These are phyloP conservation scores for Ceratonia siliqua DNA, from an alignment of 306 rosid species.

Conservation along the genomic window DNA sequence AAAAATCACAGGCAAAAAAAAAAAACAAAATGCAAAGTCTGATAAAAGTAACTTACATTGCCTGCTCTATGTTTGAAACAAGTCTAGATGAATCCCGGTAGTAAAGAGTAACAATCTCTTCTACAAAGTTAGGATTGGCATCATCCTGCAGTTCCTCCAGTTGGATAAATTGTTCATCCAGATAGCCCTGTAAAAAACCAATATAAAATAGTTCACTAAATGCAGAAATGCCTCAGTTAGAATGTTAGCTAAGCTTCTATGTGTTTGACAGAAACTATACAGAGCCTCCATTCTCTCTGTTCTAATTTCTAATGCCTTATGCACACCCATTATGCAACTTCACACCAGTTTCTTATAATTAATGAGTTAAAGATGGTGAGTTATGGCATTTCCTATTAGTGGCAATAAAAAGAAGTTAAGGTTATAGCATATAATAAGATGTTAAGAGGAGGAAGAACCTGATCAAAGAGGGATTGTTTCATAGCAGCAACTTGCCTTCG, in stretches of 20 bases:
- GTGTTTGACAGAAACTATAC: neutral
- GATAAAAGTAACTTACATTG: conserved; percentile 49
- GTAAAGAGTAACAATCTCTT: conserved; percentile 77
- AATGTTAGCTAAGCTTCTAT: neutral
- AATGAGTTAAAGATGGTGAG: neutral
- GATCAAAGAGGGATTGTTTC: conserved; percentile 89
- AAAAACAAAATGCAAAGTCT: neutral
- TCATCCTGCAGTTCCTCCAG: conserved; percentile 92
- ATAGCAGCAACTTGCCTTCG: conserved; percentile 54
- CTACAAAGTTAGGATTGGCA: conserved; percentile 87
- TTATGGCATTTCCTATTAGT: neutral
- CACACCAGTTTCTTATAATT: too few relatives aligned
- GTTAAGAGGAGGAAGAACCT: conserved; percentile 43
- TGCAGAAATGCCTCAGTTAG: neutral
- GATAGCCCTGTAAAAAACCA: conserved; percentile 53
- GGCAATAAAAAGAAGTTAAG: neutral
- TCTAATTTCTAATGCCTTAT: neutral
- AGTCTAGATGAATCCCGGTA: conserved; percentile 76
- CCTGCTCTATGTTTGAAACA: conserved; percentile 60
- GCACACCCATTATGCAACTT: neutral
- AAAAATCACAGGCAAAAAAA: neutral
- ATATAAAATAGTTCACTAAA: neutral
- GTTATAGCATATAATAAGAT: neutral
- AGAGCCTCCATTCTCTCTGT: neutral
- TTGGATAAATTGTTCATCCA: conserved; percentile 91